phyloP scores from a whole-genome alignment of 495 filamentous ascomycete genomes.

The Hyphodiscus hymeniophilus region DNA sequence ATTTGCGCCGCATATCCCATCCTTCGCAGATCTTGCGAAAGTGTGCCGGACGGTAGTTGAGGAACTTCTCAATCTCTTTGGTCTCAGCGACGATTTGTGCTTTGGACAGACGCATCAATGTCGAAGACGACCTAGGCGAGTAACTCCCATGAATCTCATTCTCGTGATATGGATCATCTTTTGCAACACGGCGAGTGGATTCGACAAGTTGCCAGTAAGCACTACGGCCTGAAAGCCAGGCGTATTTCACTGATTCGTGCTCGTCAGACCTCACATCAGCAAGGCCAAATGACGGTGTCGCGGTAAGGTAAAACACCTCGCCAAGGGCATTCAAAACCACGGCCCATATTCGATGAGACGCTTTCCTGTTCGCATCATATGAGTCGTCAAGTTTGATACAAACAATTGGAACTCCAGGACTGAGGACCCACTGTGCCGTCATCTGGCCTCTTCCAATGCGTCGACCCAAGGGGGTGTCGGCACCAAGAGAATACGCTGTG shows the following conservation, averaged over 20 bases:
- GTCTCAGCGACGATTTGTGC: slow-evolving; percentile 69
- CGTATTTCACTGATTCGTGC: slow-evolving; percentile 30
- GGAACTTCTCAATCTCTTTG: slow-evolving; percentile 69
- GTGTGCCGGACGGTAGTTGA: slow-evolving; percentile 63
- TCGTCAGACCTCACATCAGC: slow-evolving; percentile 43
- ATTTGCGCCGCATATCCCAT: slow-evolving; percentile 85
- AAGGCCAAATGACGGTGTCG: slow-evolving; percentile 43
- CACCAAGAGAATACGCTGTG: slow-evolving; percentile 70
- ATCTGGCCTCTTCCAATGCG: slow-evolving; percentile 66
- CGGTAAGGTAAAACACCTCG: slow-evolving; percentile 77
- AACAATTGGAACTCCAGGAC: slow-evolving; percentile 88
- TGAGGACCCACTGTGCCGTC: slow-evolving; percentile 79
- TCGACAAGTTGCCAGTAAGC: slow-evolving; percentile 77
- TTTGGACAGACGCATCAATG: slow-evolving; percentile 58
- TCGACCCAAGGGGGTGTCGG: slow-evolving; percentile 53
- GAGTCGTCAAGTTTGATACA: slow-evolving; percentile 77
- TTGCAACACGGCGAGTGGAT: slow-evolving; percentile 59
- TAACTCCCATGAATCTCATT: slow-evolving; percentile 55
- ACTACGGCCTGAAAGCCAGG: slow-evolving; percentile 73
- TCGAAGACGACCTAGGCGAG: slow-evolving; percentile 59
- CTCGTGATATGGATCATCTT: slow-evolving; percentile 59
- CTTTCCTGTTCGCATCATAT: slow-evolving; percentile 59
- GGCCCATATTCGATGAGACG: slow-evolving; percentile 70
- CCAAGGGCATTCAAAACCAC: slow-evolving; percentile 85
- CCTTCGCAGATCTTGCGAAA: slow-evolving; percentile 72